These are phyloP conservation scores for Aciculoconidium aculeatum DNA, from an alignment of 805 yeast species.

Conservation along the genomic window DNA sequence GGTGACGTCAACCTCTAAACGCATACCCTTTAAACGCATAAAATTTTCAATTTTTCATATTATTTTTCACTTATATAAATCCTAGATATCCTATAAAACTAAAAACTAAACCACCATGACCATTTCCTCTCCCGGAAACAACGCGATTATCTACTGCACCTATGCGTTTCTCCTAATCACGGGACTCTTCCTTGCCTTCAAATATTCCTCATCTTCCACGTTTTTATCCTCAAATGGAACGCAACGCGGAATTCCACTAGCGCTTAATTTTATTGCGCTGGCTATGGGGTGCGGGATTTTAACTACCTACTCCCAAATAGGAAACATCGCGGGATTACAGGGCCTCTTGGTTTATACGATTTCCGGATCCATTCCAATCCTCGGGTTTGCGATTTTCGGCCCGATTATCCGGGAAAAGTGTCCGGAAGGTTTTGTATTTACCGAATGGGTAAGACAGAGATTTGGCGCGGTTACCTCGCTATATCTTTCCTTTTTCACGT, in stretches of 20 bases:
- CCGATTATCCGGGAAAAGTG: conserved; percentile 73
- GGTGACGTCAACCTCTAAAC: too few relatives aligned
- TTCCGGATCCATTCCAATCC: conserved; percentile 77
- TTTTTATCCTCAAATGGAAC: conserved; percentile 79
- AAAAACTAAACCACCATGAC: conserved; percentile 15
- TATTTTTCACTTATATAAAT: neutral
- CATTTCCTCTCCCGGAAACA: conserved; percentile 34
- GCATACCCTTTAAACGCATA: neutral
- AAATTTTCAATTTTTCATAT: neutral
- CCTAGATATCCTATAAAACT: neutral
- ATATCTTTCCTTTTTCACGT: conserved; percentile 74
- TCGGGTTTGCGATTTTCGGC: conserved; percentile 77
- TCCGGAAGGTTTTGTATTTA: conserved; percentile 86
- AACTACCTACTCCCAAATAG: conserved; percentile 81
- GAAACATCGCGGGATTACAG: conserved; percentile 79
- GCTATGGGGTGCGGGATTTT: conserved; percentile 87
- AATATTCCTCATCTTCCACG: conserved; percentile 44
- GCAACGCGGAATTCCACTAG: conserved; percentile 71
- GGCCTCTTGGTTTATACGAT: conserved; percentile 79
- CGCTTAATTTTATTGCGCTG: conserved; percentile 85
- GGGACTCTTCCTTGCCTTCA: conserved; percentile 47
- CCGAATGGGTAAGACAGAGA: conserved; percentile 89
- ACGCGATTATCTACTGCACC: conserved; percentile 38
- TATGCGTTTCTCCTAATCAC: conserved; percentile 36
- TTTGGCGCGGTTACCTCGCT: conserved; percentile 70